phyloP scores from a whole-genome alignment of 495 filamentous ascomycete genomes.

The Trichoderma reesei region DNA sequence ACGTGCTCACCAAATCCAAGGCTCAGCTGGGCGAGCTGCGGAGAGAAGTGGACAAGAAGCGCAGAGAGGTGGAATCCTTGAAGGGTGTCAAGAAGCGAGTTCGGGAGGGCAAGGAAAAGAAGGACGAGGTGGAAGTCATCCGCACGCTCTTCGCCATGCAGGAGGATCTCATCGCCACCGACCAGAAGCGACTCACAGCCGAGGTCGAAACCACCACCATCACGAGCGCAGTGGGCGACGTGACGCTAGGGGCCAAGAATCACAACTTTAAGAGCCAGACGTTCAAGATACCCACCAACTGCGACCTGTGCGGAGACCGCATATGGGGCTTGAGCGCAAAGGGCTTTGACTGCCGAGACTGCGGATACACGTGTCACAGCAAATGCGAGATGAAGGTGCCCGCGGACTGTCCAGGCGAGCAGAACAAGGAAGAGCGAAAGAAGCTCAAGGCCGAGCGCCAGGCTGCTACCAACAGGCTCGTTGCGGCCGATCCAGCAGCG shows the following conservation, averaged over 20 bases:
- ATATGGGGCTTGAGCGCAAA: conserved; percentile 96
- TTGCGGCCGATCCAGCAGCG: conserved; percentile 25
- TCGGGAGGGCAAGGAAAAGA: conserved; percentile 70
- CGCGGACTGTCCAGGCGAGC: conserved; percentile 87
- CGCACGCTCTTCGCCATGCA: conserved; percentile 65
- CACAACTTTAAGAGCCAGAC: conserved; percentile 96
- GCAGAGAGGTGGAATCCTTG: conserved; percentile 66
- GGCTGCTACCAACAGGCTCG: conserved; percentile 57
- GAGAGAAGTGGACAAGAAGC: conserved; percentile 72
- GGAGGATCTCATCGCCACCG: conserved; percentile 78
- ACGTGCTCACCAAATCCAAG: conserved; percentile 85
- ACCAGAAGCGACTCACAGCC: conserved; percentile 72
- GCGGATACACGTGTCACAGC: conserved; percentile 94
- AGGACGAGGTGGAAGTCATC: conserved; percentile 73
- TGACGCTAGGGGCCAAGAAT: conserved; percentile 81
- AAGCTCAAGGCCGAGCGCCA: conserved; percentile 77
- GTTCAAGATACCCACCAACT: conserved; percentile 98
- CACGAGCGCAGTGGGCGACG: conserved; percentile 73
- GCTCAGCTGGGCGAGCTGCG: conserved; percentile 65
- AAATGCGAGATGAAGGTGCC: conserved; percentile 99
- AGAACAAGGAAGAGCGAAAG: conserved; percentile 88
- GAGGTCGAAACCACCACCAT: conserved; percentile 91
- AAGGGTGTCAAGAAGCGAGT: conserved; percentile 64
- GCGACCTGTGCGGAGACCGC: conserved; percentile 88
- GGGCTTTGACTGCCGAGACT: conserved; percentile 89